Percentiles rank a stretch among this genome's conserved stretches.
Evolutionary conservation across 2,329 filamentous ascomycete species (phyloP).

Genomic region (Phaeophleospora eucalypticola): DNA sequence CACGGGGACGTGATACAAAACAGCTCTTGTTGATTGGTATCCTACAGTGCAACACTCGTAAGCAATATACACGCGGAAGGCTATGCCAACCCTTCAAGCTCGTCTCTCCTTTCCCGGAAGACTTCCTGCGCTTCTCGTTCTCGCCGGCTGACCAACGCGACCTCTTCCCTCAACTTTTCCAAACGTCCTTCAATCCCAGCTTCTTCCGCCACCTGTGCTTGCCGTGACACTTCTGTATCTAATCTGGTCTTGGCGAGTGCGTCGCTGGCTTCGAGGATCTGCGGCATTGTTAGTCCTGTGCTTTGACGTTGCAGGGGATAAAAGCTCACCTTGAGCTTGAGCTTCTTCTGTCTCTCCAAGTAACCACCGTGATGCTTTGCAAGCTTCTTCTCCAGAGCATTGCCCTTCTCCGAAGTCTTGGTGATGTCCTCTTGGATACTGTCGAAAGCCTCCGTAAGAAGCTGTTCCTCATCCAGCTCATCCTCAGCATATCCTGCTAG

Average conservation of each 20-base stretch:
- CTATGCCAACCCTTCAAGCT: constrained; percentile 48
- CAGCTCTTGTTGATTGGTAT: too few relatives aligned
- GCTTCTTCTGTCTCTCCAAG: constrained; percentile 74
- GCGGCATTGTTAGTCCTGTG: not conserved
- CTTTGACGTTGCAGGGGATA: too few relatives aligned
- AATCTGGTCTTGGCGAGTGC: constrained; percentile 69
- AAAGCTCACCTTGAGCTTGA: constrained; percentile 62
- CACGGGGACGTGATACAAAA: too few relatives aligned
- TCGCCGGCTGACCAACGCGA: constrained; percentile 70
- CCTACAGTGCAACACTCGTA: too few relatives aligned
- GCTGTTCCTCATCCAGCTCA: constrained; percentile 63
- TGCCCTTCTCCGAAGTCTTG: constrained; percentile 70
- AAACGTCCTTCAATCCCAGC: constrained; percentile 69
- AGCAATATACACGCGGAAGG: not conserved
- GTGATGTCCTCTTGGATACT: constrained; percentile 70
- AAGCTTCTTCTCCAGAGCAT: constrained; percentile 93
- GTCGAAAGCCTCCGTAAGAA: constrained; percentile 70
- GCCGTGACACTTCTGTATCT: constrained; percentile 70
- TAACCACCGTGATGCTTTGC: constrained; percentile 83
- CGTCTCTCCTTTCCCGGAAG: constrained; percentile 72
- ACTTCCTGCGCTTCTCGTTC: constrained; percentile 88
- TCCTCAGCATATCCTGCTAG: constrained; percentile 73
- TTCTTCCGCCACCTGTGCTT: constrained; percentile 74
- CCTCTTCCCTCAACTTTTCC: constrained; percentile 74
- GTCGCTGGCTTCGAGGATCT: constrained; percentile 62